Evolutionary conservation across 2,329 filamentous ascomycete species (phyloP).

Genomic region (Calonectria pseudoturangicola): DNA sequence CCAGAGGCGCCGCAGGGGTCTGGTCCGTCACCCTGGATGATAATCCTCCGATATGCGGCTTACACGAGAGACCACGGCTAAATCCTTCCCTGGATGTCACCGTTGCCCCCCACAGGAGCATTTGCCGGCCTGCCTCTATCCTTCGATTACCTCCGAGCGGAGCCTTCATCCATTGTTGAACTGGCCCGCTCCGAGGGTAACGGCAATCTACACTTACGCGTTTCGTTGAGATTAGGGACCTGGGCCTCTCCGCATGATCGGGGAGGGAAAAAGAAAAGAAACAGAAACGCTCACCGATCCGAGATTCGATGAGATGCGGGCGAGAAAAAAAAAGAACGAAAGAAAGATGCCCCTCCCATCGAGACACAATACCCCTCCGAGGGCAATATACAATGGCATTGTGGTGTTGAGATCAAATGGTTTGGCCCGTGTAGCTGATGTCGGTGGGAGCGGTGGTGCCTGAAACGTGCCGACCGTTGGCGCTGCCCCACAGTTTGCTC

Average conservation of each 20-base stretch:
- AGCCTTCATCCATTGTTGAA: neutral
- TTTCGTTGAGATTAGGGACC: slow-evolving; percentile 13
- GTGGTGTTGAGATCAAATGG: neutral
- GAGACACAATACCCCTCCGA: neutral
- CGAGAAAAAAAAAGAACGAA: neutral
- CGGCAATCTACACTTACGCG: neutral
- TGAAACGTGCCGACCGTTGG: slow-evolving; percentile 30
- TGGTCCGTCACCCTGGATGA: slow-evolving; percentile 16
- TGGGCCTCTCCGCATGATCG: slow-evolving; percentile 1
- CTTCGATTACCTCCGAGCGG: neutral
- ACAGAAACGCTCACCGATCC: neutral
- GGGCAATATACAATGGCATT: slow-evolving; percentile 14
- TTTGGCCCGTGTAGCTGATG: slow-evolving; percentile 21
- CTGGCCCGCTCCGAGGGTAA: slow-evolving; percentile 1
- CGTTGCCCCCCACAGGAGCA: slow-evolving; percentile 3
- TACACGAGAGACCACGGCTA: neutral
- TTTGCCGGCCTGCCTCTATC: slow-evolving; percentile 5
- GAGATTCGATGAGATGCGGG: slow-evolving; percentile 5
- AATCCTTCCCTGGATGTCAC: slow-evolving; percentile 13
- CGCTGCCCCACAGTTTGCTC: slow-evolving; percentile 8
- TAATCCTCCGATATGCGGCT: slow-evolving; percentile 12
- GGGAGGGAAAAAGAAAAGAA: slow-evolving; percentile 1
- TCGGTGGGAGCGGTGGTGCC: slow-evolving; percentile 34
- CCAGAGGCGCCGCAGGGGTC: neutral
- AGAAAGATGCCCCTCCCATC: neutral